Evolutionary conservation across 208 protist species (phyloP).

Genomic region (Trypanosomatidae sp.): DNA sequence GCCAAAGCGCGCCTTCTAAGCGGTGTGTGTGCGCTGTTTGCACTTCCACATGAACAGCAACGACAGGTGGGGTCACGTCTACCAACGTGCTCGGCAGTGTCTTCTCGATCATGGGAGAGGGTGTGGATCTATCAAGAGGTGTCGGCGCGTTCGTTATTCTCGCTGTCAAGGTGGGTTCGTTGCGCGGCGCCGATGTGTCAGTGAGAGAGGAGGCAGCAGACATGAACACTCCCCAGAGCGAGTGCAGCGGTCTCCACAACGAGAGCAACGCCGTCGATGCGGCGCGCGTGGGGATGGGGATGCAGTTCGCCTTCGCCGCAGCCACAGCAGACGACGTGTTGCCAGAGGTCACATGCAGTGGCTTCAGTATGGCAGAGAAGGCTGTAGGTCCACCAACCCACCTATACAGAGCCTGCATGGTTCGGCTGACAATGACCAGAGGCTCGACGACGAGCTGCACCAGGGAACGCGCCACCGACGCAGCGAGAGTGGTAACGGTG

Average conservation of each 20-base stretch:
- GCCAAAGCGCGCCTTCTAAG: constrained; percentile 29
- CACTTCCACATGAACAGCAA: background rate
- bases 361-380: background rate
- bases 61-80: background rate
- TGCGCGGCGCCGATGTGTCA: background rate
- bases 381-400: constrained; percentile 3
- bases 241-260: constrained; percentile 19
- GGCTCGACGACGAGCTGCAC: constrained; percentile 17
- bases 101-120: background rate
- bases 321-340: background rate
- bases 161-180: background rate
- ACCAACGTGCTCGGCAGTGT: background rate
- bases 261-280: constrained; percentile 7
- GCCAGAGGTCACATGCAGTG: background rate
- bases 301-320: background rate
- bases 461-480: constrained; percentile 8
- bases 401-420: constrained; percentile 6
- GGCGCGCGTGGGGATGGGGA: background rate
- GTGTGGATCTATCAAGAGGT: background rate
- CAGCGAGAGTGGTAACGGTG: constrained; percentile 1
- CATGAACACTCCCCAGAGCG: constrained; percentile 7
- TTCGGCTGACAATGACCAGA: constrained; percentile 21
- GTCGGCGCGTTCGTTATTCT: background rate
- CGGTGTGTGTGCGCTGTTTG: constrained; percentile 16
- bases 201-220: background rate